Conservation (phyloP, 176 grass and related monocot species). For the Coix lacrymajobi region DNA sequence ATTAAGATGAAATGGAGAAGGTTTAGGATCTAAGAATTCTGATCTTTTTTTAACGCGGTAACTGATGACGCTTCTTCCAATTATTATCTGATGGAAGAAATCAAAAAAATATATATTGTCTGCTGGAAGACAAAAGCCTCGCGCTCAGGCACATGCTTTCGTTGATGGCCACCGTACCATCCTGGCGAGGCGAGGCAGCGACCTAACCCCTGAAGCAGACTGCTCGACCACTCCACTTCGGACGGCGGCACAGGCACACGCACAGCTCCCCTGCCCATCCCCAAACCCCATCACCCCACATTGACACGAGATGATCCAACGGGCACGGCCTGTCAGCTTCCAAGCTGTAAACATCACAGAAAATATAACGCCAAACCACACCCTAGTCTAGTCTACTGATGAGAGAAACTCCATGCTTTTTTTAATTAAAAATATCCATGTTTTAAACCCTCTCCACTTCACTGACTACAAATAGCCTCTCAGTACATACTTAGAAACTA, state of each 20-base stretch:
- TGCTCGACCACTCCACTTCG: constrained; percentile 7
- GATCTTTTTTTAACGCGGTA: not conserved
- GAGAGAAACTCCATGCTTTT: not conserved
- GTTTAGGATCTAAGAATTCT: not conserved
- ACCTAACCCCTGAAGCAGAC: constrained; percentile 41
- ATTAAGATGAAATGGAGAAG: not conserved
- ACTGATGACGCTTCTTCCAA: not conserved
- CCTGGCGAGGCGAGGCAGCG: not conserved
- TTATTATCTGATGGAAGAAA: not conserved
- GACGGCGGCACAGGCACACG: no score
- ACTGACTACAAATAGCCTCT: not conserved
- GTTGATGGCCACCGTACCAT: not conserved
- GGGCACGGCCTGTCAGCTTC: not conserved
- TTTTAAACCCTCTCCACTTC: not conserved
- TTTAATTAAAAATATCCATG: not conserved
- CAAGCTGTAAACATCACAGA: not conserved
- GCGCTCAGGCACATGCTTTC: constrained; percentile 24
- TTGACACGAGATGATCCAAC: not conserved
- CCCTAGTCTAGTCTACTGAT: not conserved
- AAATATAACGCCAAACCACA: not conserved
- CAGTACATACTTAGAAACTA: not conserved
- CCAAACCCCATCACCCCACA: no score
- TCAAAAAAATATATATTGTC: no score
- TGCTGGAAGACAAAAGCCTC: constrained; percentile 35
- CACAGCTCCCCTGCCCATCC: not conserved